Evolutionary conservation across 2,329 filamentous ascomycete genomes (phyloP).

Genomic region (Fusarium buharicum): DNA sequence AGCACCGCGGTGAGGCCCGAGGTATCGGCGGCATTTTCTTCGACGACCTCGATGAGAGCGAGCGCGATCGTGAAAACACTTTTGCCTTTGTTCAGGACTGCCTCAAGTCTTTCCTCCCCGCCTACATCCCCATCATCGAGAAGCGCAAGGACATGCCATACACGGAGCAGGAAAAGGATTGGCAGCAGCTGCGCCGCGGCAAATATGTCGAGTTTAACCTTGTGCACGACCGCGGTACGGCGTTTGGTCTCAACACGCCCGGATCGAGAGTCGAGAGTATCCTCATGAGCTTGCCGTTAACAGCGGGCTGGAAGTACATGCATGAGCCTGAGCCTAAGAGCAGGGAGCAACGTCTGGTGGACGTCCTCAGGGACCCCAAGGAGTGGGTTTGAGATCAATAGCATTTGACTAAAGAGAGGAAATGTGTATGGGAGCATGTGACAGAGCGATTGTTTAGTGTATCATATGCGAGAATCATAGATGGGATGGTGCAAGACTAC

Average conservation of each 20-base stretch:
- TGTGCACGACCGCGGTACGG: constrained; percentile 93
- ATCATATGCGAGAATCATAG: constrained; percentile 40
- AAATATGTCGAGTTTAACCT: constrained; percentile 99
- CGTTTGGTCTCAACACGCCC: constrained; percentile 93
- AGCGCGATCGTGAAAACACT: constrained; percentile 87
- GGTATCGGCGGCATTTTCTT: constrained; percentile 98
- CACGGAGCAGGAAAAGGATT: constrained; percentile 86
- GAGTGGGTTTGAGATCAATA: constrained; percentile 68
- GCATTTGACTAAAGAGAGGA: neutral
- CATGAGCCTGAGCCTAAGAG: constrained; percentile 80
- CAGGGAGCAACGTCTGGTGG: constrained; percentile 81
- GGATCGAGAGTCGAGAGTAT: constrained; percentile 95
- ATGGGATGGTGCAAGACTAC: constrained; percentile 34
- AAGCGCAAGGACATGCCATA: constrained; percentile 92
- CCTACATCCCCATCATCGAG: constrained; percentile 89
- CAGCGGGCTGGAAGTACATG: constrained; percentile 97
- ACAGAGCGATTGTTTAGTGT: constrained; percentile 36
- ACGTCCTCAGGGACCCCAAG: constrained; percentile 72
- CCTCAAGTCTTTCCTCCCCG: constrained; percentile 86
- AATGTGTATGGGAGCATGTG: constrained; percentile 16
- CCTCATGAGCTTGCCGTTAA: constrained; percentile 93
- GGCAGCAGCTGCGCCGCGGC: constrained; percentile 95
- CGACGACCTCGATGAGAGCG: constrained; percentile 89
- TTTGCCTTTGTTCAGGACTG: constrained; percentile 91
- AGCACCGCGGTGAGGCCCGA: constrained; percentile 86